Evolutionary conservation across 371 early-diverging fungal genomes (phyloP).

Genomic region (Capniomyces stellatus): DNA sequence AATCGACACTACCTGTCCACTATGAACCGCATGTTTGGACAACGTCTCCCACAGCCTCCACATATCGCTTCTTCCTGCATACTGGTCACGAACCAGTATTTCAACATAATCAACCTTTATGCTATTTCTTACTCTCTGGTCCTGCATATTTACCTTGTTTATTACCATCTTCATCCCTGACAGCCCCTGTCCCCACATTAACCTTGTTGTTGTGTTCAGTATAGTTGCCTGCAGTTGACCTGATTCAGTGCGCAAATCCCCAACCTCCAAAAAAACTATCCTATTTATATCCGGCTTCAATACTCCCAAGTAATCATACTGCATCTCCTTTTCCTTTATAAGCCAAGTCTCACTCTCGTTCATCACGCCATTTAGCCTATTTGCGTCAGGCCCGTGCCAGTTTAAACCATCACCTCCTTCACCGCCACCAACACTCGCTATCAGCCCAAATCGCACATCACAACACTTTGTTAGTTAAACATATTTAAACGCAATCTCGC

Average conservation of each 20-base stretch:
- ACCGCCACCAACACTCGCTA: too few species aligned
- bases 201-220: conserved; percentile 4
- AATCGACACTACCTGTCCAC: conserved; percentile 53
- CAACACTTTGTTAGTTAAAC: not conserved
- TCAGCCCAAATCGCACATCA: not conserved
- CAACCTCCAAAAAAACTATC: conserved; percentile 17
- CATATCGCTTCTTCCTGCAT: conserved; percentile 85
- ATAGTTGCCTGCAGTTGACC: conserved; percentile 32
- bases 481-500: not conserved
- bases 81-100: conserved; percentile 76
- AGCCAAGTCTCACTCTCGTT: not conserved
- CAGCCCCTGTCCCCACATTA: conserved; percentile 11
- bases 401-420: too few species aligned
- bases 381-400: not conserved
- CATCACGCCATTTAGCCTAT: not conserved
- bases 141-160: conserved; percentile 39
- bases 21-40: conserved; percentile 50
- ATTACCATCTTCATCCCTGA: conserved; percentile 10
- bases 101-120: conserved; percentile 62
- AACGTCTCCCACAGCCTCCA: conserved; percentile 68
- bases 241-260: conserved; percentile 25
- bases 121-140: conserved; percentile 20
- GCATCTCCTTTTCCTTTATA: conserved; percentile 3
- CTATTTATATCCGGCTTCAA: conserved; percentile 9
- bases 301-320: conserved; percentile 4